Conservation (phyloP, 345 rosid genomes). For the Lepidium didymum region DNA sequence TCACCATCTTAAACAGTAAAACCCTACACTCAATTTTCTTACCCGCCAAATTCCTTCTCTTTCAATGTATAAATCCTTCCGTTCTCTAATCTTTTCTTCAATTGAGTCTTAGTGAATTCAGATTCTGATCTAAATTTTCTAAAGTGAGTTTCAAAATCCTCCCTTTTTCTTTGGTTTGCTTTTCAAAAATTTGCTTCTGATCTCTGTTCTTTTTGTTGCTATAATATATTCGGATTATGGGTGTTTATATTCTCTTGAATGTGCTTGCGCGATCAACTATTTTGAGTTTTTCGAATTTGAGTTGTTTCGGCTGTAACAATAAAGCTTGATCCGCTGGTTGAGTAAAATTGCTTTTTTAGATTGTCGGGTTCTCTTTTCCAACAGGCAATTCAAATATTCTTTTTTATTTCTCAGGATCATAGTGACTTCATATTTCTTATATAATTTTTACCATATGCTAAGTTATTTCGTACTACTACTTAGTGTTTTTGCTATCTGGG, state of each 20-base stretch:
- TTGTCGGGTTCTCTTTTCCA: not conserved
- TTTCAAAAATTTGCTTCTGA: not conserved
- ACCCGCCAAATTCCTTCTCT: conserved; percentile 15
- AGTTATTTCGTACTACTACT: not conserved
- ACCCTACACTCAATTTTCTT: conserved; percentile 10
- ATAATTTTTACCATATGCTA: not conserved
- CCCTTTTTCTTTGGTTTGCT: not conserved
- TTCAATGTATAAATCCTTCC: not conserved
- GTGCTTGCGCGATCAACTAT: not conserved
- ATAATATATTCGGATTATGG: not conserved
- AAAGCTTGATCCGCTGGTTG: too few relatives aligned
- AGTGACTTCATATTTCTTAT: not conserved
- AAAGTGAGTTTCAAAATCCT: conserved; percentile 9
- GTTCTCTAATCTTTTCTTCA: not conserved
- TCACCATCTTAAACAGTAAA: conserved; percentile 9
- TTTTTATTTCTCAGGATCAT: not conserved
- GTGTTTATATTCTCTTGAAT: not conserved
- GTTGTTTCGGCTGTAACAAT: not conserved
- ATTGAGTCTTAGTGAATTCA: not conserved
- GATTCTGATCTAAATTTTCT: not conserved
- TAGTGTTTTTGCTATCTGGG: not conserved
- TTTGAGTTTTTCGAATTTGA: not conserved
- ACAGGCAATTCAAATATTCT: not conserved
- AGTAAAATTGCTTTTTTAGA: not conserved
- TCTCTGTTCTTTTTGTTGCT: conserved; percentile 3